Conservation (phyloP, 169 alveolate genomes). For the Plasmodium relictum region DNA sequence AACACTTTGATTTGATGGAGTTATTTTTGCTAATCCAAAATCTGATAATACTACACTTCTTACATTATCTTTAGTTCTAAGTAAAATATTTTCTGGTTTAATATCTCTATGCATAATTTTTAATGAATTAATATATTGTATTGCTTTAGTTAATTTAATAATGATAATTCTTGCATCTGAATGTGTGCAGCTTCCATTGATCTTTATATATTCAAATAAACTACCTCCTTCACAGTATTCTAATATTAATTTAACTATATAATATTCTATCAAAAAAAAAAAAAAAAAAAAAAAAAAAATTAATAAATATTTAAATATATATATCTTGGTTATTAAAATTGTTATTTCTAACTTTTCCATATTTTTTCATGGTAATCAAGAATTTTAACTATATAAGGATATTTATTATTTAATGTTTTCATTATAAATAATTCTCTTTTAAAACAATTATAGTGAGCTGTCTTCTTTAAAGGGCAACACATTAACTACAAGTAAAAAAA, state of each 20-base stretch:
- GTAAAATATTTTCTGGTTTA: slow-evolving; percentile 91
- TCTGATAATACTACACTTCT: slow-evolving; percentile 85
- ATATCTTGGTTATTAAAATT: neutral
- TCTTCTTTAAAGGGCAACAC: slow-evolving; percentile 74
- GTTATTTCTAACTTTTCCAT: slow-evolving; percentile 54
- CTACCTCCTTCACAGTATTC: slow-evolving; percentile 75
- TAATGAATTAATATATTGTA: slow-evolving; percentile 56
- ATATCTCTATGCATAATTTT: slow-evolving; percentile 87
- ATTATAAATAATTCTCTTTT: slow-evolving; percentile 67
- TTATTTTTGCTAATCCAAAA: slow-evolving; percentile 89
- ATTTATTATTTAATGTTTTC: slow-evolving; percentile 71
- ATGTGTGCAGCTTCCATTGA: slow-evolving; percentile 69
- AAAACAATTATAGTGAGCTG: slow-evolving; percentile 70
- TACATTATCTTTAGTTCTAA: slow-evolving; percentile 82
- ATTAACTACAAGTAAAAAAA: slow-evolving; percentile 20
- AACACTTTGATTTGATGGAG: slow-evolving; percentile 81
- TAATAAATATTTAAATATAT: slow-evolving; percentile 1
- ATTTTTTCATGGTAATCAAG: slow-evolving; percentile 74
- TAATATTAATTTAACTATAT: slow-evolving; percentile 50
- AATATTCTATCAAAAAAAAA: slow-evolving; percentile 32
- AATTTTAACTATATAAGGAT: slow-evolving; percentile 71
- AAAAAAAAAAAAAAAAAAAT: neutral
- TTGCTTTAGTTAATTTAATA: slow-evolving; percentile 50
- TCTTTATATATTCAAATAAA: slow-evolving; percentile 57
- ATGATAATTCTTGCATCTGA: slow-evolving; percentile 66